Conservation (phyloP, 1,284 basidiomycete genomes). For the Cutaneotrichosporon mucoides region DNA sequence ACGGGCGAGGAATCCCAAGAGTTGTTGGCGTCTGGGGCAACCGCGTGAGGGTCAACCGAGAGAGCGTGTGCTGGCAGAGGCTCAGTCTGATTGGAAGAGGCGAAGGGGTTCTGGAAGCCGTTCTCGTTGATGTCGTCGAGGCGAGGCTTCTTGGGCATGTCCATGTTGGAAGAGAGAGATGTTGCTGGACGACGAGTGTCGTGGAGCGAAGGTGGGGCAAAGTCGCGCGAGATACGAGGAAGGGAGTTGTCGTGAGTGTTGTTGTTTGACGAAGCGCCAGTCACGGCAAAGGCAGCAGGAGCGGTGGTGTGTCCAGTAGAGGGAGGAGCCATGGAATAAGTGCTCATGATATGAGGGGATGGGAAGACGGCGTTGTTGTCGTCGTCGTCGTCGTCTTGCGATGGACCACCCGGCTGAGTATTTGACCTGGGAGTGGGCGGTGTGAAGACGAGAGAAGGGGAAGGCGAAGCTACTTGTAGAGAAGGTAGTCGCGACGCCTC, state of each 20-base stretch:
- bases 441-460: not conserved
- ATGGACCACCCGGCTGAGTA: too few species aligned
- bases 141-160: not conserved
- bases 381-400: too few species aligned
- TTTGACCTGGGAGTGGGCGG: not conserved
- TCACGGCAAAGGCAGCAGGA: not conserved
- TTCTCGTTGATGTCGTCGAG: not conserved
- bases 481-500: too few species aligned
- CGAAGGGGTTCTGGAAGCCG: slow-evolving; percentile 13
- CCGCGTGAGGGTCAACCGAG: slow-evolving; percentile 29
- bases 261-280: not conserved
- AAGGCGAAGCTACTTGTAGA: too few species aligned
- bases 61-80: not conserved
- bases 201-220: slow-evolving; percentile 32
- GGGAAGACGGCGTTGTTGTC: not conserved
- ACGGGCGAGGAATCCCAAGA: slow-evolving; percentile 2
- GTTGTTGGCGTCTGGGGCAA: slow-evolving; percentile 6
- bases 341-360: not conserved
- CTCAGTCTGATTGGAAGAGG: not conserved
- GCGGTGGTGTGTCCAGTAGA: not conserved
- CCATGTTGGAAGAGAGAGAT: slow-evolving; percentile 17
- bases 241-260: slow-evolving; percentile 24
- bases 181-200: slow-evolving; percentile 33
- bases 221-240: slow-evolving; percentile 46
- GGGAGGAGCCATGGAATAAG: not conserved